phyloP scores from a whole-genome alignment of 208 protist genomes.

The Trypanosomatidae sp. region DNA sequence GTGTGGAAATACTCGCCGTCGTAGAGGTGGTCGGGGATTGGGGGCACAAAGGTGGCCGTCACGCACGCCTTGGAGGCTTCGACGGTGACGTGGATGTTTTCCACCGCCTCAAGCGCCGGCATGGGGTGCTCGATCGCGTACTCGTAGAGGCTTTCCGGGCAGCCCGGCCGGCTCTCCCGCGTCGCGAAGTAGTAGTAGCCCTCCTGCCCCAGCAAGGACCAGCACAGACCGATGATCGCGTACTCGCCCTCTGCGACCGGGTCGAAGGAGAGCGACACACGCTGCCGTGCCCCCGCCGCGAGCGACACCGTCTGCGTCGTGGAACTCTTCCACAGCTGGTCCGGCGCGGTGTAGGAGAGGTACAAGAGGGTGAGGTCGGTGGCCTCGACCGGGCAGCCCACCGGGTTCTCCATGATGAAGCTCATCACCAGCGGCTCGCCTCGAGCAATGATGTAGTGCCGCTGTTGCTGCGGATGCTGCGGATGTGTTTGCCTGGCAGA shows the following conservation, averaged over 20 bases:
- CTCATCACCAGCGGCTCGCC: slow-evolving; percentile 63
- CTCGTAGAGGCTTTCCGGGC: slow-evolving; percentile 55
- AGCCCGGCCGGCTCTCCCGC: slow-evolving; percentile 35
- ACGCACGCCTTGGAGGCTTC: slow-evolving; percentile 59
- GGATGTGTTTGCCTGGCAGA: background rate
- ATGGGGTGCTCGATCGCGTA: slow-evolving; percentile 74
- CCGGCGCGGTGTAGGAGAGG: slow-evolving; percentile 42
- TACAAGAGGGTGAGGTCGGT: slow-evolving; percentile 63
- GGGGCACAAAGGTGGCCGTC: slow-evolving; percentile 48
- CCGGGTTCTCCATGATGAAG: slow-evolving; percentile 61
- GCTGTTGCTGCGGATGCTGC: background rate
- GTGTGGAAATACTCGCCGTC: slow-evolving; percentile 82
- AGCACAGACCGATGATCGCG: slow-evolving; percentile 76
- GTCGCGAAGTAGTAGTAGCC: slow-evolving; percentile 89
- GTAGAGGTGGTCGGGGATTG: slow-evolving; percentile 55
- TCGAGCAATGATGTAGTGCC: slow-evolving; percentile 44
- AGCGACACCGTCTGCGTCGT: slow-evolving; percentile 53
- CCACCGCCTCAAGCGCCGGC: slow-evolving; percentile 53
- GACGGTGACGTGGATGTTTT: slow-evolving; percentile 75
- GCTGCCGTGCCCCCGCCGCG: slow-evolving; percentile 24
- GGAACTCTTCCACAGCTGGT: slow-evolving; percentile 70
- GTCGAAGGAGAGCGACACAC: slow-evolving; percentile 57
- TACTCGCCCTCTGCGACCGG: slow-evolving; percentile 61
- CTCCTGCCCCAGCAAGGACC: slow-evolving; percentile 51
- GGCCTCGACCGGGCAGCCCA: slow-evolving; percentile 50